Base-by-base conservation (phyloP, 2,329 filamentous ascomycete species). In the Colletotrichum gigasporum region DNA sequence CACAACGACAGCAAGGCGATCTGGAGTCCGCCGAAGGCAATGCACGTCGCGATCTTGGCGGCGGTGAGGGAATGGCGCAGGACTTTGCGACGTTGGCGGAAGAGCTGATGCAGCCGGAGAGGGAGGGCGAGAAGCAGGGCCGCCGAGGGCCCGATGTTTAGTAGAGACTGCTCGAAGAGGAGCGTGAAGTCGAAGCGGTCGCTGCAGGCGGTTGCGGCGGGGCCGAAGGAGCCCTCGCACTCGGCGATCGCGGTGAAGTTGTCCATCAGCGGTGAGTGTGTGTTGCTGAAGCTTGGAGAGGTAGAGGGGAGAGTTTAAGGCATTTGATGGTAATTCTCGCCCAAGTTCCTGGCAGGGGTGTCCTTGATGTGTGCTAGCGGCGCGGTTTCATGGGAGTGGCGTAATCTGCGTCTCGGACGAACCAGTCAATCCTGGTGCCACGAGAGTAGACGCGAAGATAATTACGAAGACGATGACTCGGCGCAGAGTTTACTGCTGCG, bases 161-260 rank as follows among this genome's bases (percentile, higher is more conserved):
- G 71, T 47, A 79, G 68, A 28, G 71, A 74, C 22, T 79, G 74
- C 64, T 79, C 75, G 47, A 87, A 77, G n/a, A 81, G 78, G 12
- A 87, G 71, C 3, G 81, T 82, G 47, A 85, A 82, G 70, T 87
- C 85, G 57, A 82, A 82, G 14, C 79, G 72, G 37, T 78, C 74
- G 18, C 80, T 78, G 16, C 80, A 78, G 5, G 3, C 9, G 16
- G 22, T 47, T 24, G 28, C 34, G 11, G 56, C 60, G 8, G 73
- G 72, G 2, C 73, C 73, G 18, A 75, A 74, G 4, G 59, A 45
- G 0, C 32, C 3, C 12, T 71, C 59, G 32, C 61, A 64, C n/a
- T 60, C 41, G 18, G 47, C 39, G 26, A 60, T 47, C 28, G 48
- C 10, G 6, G 54, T 60, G 47, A 60, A 52, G 20, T 64, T 64